These are phyloP conservation scores for Mollisiaceae sp. DNA, from an alignment of 2,329 filamentous ascomycete genomes.

Conservation along the genomic window DNA sequence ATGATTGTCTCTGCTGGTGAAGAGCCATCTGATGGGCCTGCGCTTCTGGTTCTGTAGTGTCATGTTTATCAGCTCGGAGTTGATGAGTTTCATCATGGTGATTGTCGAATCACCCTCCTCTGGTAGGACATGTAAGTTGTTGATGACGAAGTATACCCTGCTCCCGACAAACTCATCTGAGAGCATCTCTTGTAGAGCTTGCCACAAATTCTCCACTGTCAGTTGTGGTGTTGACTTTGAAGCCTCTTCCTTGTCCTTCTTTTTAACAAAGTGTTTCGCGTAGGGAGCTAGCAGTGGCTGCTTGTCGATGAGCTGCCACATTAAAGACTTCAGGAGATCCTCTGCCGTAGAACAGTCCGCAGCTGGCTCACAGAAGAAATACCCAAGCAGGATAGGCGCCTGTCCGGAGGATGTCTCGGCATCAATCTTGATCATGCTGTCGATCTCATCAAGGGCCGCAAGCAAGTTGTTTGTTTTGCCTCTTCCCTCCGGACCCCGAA, in stretches of 20 bases:
- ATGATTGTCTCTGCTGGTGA: conserved; percentile 7
- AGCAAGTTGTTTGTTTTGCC: conserved; percentile 16
- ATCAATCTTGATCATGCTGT: conserved; percentile 11
- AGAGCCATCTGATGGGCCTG: background rate
- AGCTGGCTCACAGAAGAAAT: conserved; percentile 17
- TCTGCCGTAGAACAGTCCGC: conserved; percentile 10
- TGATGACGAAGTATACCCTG: conserved; percentile 12
- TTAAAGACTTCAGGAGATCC: background rate
- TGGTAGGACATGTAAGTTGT: conserved; percentile 10
- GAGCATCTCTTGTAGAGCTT: conserved; percentile 1
- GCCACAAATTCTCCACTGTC: conserved; percentile 5
- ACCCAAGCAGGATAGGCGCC: conserved; percentile 9
- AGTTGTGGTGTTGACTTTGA: background rate
- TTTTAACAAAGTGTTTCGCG: conserved; percentile 1
- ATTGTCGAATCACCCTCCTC: conserved; percentile 4
- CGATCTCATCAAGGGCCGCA: conserved; percentile 16
- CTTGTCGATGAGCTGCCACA: conserved; percentile 1
- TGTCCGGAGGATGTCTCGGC: background rate
- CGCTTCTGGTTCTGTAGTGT: background rate
- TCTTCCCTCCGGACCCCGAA: conserved; percentile 13
- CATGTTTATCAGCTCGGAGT: background rate
- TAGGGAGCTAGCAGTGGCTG: background rate
- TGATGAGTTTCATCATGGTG: background rate
- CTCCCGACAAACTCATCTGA: conserved; percentile 7
- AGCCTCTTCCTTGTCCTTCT: conserved; percentile 1